phyloP scores from a whole-genome alignment of 495 filamentous ascomycete species.

The Cenococcum geophilum region DNA sequence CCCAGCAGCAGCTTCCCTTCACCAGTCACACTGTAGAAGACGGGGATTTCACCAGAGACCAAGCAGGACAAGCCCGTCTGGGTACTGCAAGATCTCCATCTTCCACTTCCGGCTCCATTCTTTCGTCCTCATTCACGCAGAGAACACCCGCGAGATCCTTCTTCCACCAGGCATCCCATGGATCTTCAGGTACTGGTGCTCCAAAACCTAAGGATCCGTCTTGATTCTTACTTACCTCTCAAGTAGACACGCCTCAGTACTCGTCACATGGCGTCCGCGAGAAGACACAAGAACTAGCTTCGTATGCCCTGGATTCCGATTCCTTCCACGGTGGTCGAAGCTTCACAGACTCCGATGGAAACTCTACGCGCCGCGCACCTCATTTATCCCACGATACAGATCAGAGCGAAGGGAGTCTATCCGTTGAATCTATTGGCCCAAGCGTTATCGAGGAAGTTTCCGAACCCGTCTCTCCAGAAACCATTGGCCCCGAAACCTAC shows the following conservation, averaged over 20 bases:
- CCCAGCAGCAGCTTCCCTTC: slow-evolving; percentile 30
- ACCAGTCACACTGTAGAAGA: slow-evolving; percentile 25
- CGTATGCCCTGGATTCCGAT: slow-evolving; percentile 61
- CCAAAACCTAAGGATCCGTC: not conserved
- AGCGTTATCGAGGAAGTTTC: slow-evolving; percentile 55
- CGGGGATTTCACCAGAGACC: slow-evolving; percentile 16
- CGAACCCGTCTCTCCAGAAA: slow-evolving; percentile 52
- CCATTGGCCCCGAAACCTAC: slow-evolving; percentile 30
- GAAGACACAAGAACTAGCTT: slow-evolving; percentile 85
- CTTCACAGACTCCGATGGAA: slow-evolving; percentile 21
- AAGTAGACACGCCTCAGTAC: slow-evolving; percentile 62
- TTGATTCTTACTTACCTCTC: slow-evolving; percentile 33
- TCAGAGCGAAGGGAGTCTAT: slow-evolving; percentile 8
- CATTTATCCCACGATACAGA: slow-evolving; percentile 15
- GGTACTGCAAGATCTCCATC: slow-evolving; percentile 26
- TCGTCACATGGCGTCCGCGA: slow-evolving; percentile 73
- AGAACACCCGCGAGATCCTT: slow-evolving; percentile 72
- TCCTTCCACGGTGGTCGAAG: slow-evolving; percentile 21
- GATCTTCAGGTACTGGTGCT: slow-evolving; percentile 49
- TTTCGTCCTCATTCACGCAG: slow-evolving; percentile 46
- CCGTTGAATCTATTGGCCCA: slow-evolving; percentile 30
- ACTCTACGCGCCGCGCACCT: slow-evolving; percentile 19
- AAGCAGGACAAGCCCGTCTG: slow-evolving; percentile 4
- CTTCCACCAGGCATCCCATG: slow-evolving; percentile 66
- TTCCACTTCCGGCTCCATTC: slow-evolving; percentile 18